phyloP scores from a whole-genome alignment of 805 yeast genomes.

The Ogataea siamensis region DNA sequence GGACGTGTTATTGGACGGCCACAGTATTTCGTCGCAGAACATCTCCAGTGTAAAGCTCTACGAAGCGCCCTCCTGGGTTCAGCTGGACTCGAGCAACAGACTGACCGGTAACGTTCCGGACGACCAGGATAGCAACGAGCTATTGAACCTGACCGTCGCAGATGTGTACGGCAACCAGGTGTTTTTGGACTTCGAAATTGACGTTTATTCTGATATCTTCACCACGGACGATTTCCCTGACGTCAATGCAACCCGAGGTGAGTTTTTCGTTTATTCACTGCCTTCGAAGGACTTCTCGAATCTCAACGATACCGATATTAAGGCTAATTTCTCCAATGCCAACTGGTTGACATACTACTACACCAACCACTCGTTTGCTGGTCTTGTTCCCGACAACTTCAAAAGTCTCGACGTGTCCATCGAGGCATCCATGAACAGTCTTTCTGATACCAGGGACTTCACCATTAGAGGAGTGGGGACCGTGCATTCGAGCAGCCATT shows the following conservation, averaged over 20 bases:
- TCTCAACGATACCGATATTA: slow-evolving; percentile 45
- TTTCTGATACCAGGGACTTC: slow-evolving; percentile 43
- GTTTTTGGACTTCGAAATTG: slow-evolving; percentile 54
- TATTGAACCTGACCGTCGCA: slow-evolving; percentile 52
- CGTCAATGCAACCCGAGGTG: slow-evolving; percentile 67
- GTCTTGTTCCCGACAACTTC: slow-evolving; percentile 58
- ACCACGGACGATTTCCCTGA: slow-evolving; percentile 50
- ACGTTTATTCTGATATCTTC: slow-evolving; percentile 53
- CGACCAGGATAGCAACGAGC: slow-evolving; percentile 36
- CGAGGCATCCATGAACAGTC: slow-evolving; percentile 38
- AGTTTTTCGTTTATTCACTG: slow-evolving; percentile 56
- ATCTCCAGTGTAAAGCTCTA: slow-evolving; percentile 51
- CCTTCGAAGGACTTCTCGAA: slow-evolving; percentile 57
- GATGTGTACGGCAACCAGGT: slow-evolving; percentile 64
- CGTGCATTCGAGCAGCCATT: slow-evolving; percentile 19
- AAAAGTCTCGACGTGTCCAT: slow-evolving; percentile 40
- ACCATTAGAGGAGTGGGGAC: slow-evolving; percentile 50
- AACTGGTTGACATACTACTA: slow-evolving; percentile 67
- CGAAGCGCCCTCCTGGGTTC: slow-evolving; percentile 61
- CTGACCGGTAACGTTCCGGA: slow-evolving; percentile 59
- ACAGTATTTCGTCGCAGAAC: slow-evolving; percentile 44
- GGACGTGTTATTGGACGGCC: slow-evolving; percentile 64
- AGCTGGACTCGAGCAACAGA: slow-evolving; percentile 39
- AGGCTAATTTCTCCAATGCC: slow-evolving; percentile 41
- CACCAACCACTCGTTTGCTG: slow-evolving; percentile 63